phyloP scores from a whole-genome alignment of 1,284 basidiomycete genomes.

The Ceratobasidium sp. region DNA sequence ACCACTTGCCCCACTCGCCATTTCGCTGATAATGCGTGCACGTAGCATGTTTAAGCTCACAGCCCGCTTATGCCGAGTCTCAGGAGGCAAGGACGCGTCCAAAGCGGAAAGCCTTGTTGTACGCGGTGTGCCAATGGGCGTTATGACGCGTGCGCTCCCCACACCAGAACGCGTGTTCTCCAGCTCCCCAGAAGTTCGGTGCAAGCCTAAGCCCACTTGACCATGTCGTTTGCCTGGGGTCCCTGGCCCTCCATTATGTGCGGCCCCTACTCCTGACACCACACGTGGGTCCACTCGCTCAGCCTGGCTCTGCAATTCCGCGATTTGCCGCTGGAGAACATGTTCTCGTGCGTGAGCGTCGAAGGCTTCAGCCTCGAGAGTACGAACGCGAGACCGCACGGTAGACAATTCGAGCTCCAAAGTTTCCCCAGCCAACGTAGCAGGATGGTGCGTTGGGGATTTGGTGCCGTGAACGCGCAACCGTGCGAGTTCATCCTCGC shows the following conservation, averaged over 20 bases:
- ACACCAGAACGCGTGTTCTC: slow-evolving; percentile 58
- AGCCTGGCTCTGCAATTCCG: slow-evolving; percentile 73
- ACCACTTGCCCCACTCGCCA: slow-evolving; percentile 49
- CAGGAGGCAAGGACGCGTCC: slow-evolving; percentile 78
- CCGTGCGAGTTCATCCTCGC: slow-evolving; percentile 27
- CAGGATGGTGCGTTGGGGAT: slow-evolving; percentile 49
- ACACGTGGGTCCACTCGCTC: slow-evolving; percentile 60
- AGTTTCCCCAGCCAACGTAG: slow-evolving; percentile 77
- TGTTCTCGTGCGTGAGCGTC: slow-evolving; percentile 79
- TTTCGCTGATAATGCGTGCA: slow-evolving; percentile 86
- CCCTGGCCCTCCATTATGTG: not conserved
- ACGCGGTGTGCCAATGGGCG: slow-evolving; percentile 59
- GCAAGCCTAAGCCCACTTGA: slow-evolving; percentile 17
- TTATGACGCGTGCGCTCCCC: slow-evolving; percentile 65
- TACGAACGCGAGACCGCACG: slow-evolving; percentile 80
- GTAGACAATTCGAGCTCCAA: slow-evolving; percentile 82
- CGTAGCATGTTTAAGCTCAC: slow-evolving; percentile 90
- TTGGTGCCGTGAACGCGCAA: slow-evolving; percentile 55
- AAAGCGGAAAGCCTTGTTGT: slow-evolving; percentile 67
- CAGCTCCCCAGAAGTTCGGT: slow-evolving; percentile 27
- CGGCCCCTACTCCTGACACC: slow-evolving; percentile 55
- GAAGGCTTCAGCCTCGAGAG: slow-evolving; percentile 79
- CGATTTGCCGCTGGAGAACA: slow-evolving; percentile 77
- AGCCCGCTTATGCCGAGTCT: slow-evolving; percentile 85
- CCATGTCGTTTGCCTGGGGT: slow-evolving; percentile 36